A percentile compares a stretch with the other conserved stretches of the same genome.
Evolutionary conservation across 768 basidiomycete species (phyloP).

Genomic region (Gloeopeniophorella convolvens): DNA sequence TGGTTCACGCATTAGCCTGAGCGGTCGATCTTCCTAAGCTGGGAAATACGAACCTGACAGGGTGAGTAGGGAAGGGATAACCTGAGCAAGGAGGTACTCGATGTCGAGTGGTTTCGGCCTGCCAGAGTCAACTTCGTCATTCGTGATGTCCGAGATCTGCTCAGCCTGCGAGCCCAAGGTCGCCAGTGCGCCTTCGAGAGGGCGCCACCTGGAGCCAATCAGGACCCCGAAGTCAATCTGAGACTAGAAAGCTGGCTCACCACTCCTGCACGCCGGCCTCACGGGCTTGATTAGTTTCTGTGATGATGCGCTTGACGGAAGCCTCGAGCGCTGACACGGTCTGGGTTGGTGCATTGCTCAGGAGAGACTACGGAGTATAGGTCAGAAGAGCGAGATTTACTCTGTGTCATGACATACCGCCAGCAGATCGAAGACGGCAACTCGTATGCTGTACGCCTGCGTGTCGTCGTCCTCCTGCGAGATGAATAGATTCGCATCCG

Average conservation of each 20-base stretch:
- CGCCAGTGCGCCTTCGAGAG: slow-evolving; percentile 79
- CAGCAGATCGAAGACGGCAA: slow-evolving; percentile 80
- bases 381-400: not conserved
- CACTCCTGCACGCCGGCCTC: slow-evolving; percentile 55
- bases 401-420: slow-evolving; percentile 40
- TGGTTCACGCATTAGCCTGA: not conserved
- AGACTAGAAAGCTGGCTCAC: slow-evolving; percentile 32
- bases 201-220: slow-evolving; percentile 69
- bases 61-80: slow-evolving; percentile 71
- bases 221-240: slow-evolving; percentile 3
- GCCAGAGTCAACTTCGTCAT: slow-evolving; percentile 66
- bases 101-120: slow-evolving; percentile 68
- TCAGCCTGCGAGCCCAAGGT: slow-evolving; percentile 77
- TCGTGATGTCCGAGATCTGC: slow-evolving; percentile 65
- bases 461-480: slow-evolving; percentile 93
- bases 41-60: slow-evolving; percentile 51
- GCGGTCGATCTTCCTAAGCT: not conserved
- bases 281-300: slow-evolving; percentile 48
- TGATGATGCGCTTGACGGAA: slow-evolving; percentile 48
- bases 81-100: slow-evolving; percentile 62
- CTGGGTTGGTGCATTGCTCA: slow-evolving; percentile 47
- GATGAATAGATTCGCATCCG: slow-evolving; percentile 86
- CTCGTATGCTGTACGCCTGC: slow-evolving; percentile 71
- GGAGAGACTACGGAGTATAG: slow-evolving; percentile 39
- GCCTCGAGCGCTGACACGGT: slow-evolving; percentile 49